Percentiles rank a stretch among this genome's conserved stretches.
Conservation (phyloP, 768 basidiomycete species). For the Mycena rebaudengoi region DNA sequence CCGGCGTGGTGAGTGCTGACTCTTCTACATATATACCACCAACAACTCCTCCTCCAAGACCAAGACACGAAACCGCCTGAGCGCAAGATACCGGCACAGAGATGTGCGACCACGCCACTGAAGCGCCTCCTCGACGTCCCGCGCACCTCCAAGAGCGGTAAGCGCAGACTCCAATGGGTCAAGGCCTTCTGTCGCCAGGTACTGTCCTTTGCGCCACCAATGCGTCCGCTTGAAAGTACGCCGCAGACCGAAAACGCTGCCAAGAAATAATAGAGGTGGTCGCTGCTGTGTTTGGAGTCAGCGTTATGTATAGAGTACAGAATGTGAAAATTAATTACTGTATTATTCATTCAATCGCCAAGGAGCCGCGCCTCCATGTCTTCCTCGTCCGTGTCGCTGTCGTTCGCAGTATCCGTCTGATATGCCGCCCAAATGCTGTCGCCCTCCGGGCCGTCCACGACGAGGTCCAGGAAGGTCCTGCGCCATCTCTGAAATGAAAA, state of each 20-base stretch:
- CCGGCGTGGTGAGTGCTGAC: slow-evolving; percentile 5
- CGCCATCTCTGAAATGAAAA: slow-evolving; percentile 70
- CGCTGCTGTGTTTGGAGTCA: not conserved
- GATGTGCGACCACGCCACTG: slow-evolving; percentile 57
- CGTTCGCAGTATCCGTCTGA: slow-evolving; percentile 52
- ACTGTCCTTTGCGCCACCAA: slow-evolving; percentile 10
- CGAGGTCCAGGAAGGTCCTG: slow-evolving; percentile 68
- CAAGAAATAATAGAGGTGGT: slow-evolving; percentile 12
- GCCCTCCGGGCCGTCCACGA: slow-evolving; percentile 78
- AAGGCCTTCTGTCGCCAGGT: slow-evolving; percentile 65
- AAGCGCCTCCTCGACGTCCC: slow-evolving; percentile 51
- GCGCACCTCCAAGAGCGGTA: slow-evolving; percentile 44
- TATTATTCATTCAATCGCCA: slow-evolving; percentile 30
- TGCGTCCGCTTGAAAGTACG: not conserved
- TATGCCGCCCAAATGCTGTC: slow-evolving; percentile 72
- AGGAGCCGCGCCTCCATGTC: slow-evolving; percentile 64
- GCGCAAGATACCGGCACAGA: slow-evolving; percentile 59
- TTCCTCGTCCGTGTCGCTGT: slow-evolving; percentile 59
- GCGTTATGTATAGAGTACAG: not conserved
- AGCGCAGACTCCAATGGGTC: slow-evolving; percentile 60
- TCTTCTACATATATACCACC: not conserved
- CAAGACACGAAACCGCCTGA: slow-evolving; percentile 53
- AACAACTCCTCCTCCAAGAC: slow-evolving; percentile 42
- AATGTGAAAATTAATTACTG: not conserved
- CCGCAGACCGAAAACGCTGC: slow-evolving; percentile 11